Percentiles rank a stretch among this genome's conserved stretches.
Evolutionary conservation across 2,329 filamentous ascomycete species (phyloP).

Genomic region (Penicillium sp.): DNA sequence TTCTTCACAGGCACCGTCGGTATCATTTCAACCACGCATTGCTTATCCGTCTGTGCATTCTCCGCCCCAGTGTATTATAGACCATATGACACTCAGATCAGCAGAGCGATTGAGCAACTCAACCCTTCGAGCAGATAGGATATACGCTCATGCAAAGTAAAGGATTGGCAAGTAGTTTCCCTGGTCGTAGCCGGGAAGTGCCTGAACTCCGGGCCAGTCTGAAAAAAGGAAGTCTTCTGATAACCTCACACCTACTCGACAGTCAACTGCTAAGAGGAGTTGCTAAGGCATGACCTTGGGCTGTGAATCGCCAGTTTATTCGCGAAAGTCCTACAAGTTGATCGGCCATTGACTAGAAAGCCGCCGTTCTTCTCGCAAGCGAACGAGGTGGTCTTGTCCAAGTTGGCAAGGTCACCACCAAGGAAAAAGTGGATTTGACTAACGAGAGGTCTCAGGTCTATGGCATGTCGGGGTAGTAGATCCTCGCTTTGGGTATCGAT

Average conservation of each 20-base stretch:
- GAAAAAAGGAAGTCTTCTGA: constrained; percentile 18
- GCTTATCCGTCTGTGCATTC: too few species aligned
- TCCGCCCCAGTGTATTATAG: too few species aligned
- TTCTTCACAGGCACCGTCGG: too few species aligned
- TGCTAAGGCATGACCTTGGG: constrained; percentile 16
- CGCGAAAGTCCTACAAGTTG: constrained; percentile 20
- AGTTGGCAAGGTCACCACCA: constrained; percentile 6
- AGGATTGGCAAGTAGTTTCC: too few species aligned
- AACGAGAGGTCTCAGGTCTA: constrained; percentile 16
- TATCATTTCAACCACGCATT: too few species aligned
- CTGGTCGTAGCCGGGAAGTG: too few species aligned
- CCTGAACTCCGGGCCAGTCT: constrained; percentile 19
- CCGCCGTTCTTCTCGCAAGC: constrained; percentile 15
- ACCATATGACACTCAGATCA: too few species aligned
- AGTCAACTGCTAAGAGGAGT: constrained; percentile 8
- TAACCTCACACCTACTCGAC: constrained; percentile 12
- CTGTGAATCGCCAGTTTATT: constrained; percentile 12
- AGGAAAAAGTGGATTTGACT: constrained; percentile 18
- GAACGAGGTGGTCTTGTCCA: constrained; percentile 12
- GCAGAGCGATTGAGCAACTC: too few species aligned
- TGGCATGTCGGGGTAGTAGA: constrained; percentile 10
- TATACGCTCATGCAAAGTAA: too few species aligned
- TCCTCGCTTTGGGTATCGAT: constrained; percentile 10
- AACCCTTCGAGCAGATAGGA: too few species aligned
- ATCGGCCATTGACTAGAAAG: constrained; percentile 18